These are phyloP conservation scores for Fusarium xylarioides DNA, from an alignment of 2,329 filamentous ascomycete genomes.

Conservation along the genomic window DNA sequence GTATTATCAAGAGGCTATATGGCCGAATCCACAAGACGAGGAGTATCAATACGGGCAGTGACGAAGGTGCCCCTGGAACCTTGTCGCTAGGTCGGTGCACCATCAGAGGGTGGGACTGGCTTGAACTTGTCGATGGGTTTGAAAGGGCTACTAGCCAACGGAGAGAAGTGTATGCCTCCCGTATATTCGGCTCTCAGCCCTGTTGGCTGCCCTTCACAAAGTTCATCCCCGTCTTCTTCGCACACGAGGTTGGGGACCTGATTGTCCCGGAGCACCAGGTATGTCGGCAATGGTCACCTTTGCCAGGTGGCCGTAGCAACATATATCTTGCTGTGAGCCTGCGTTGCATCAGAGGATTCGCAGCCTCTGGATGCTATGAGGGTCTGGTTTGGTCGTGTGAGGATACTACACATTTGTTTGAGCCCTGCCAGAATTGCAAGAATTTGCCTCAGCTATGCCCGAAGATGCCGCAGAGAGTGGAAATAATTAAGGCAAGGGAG, in stretches of 20 bases:
- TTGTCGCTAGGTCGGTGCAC: background rate
- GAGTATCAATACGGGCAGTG: background rate
- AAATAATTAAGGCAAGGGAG: background rate
- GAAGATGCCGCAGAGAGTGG: background rate
- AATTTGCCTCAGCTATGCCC: background rate
- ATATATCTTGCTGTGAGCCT: background rate
- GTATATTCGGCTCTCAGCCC: background rate
- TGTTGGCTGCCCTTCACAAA: background rate
- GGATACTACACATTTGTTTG: background rate
- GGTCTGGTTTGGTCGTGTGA: background rate
- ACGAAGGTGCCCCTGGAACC: background rate
- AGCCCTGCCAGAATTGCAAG: background rate
- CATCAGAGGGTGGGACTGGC: background rate
- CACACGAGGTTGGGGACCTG: background rate
- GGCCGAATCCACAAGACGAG: background rate
- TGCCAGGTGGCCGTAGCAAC: background rate
- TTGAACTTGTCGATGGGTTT: background rate
- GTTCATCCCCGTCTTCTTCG: background rate
- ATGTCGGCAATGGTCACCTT: background rate
- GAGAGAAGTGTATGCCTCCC: background rate
- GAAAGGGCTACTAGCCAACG: background rate
- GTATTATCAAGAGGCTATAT: background rate
- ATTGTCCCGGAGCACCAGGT: background rate
- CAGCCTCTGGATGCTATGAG: background rate
- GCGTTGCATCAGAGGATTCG: background rate